phyloP scores from a whole-genome alignment of 805 yeast species.

The Huiozyma sinensis region DNA sequence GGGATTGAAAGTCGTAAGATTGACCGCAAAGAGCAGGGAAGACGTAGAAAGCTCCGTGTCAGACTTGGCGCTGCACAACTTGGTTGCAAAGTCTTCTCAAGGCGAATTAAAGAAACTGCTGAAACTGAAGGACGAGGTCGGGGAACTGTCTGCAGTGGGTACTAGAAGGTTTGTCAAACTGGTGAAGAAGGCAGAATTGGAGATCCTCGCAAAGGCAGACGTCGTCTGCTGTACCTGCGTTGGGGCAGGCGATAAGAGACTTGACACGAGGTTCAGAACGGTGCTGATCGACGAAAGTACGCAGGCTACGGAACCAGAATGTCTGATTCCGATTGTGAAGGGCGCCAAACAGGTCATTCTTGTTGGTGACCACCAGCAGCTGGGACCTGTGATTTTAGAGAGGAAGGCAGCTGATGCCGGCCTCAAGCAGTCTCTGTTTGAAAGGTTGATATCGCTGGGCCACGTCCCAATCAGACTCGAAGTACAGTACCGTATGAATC shows the following conservation, averaged over 20 bases:
- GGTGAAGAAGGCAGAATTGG: slow-evolving; percentile 38
- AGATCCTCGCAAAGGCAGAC: slow-evolving; percentile 46
- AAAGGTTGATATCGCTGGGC: slow-evolving; percentile 71
- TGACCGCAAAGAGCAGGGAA: slow-evolving; percentile 70
- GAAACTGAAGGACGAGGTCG: slow-evolving; percentile 49
- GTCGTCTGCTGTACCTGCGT: slow-evolving; percentile 88
- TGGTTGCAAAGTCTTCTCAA: slow-evolving; percentile 38
- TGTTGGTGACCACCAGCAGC: slow-evolving; percentile 93
- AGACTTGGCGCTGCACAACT: slow-evolving; percentile 45
- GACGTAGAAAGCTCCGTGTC: slow-evolving; percentile 60
- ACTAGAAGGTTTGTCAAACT: slow-evolving; percentile 33
- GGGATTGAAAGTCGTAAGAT: slow-evolving; percentile 68
- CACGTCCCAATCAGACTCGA: slow-evolving; percentile 78
- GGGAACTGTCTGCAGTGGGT: slow-evolving; percentile 55
- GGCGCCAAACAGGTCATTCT: slow-evolving; percentile 84
- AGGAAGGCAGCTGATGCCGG: slow-evolving; percentile 81
- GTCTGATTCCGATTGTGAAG: slow-evolving; percentile 75
- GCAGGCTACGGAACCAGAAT: slow-evolving; percentile 89
- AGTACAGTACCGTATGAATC: slow-evolving; percentile 94
- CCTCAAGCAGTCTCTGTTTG: slow-evolving; percentile 75
- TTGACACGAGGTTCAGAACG: slow-evolving; percentile 54
- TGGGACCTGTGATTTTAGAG: slow-evolving; percentile 84
- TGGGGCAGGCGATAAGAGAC: slow-evolving; percentile 74
- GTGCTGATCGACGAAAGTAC: slow-evolving; percentile 89
- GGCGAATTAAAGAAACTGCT: slow-evolving; percentile 50